Evolutionary conservation across 2,329 filamentous ascomycete genomes (phyloP).

Genomic region (Xylariales sp.): DNA sequence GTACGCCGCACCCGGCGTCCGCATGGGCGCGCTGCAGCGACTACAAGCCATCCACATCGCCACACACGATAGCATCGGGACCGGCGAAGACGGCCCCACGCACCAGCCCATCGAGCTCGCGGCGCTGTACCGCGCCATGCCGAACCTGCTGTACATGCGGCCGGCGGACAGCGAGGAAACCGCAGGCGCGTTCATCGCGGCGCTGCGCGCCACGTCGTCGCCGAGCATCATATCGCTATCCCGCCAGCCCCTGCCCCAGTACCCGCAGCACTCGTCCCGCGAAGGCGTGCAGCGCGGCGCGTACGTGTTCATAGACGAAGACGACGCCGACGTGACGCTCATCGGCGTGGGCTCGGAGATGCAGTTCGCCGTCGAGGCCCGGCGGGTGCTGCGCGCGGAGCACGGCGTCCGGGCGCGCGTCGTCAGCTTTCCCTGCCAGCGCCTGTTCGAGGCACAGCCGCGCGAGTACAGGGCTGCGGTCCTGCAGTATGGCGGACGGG

Average conservation of each 20-base stretch:
- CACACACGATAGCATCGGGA: conserved; percentile 71
- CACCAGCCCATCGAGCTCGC: conserved; percentile 71
- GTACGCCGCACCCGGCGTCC: conserved; percentile 66
- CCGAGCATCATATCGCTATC: conserved; percentile 57
- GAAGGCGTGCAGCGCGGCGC: conserved; percentile 54
- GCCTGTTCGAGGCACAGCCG: conserved; percentile 57
- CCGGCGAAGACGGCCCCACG: conserved; percentile 70
- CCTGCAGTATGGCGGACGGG: conserved; percentile 52
- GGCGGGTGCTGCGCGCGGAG: conserved; percentile 56
- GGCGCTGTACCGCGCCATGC: conserved; percentile 70
- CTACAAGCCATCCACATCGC: conserved; percentile 69
- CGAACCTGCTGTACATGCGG: conserved; percentile 70
- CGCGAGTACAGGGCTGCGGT: conserved; percentile 59
- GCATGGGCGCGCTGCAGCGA: conserved; percentile 68
- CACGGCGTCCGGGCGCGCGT: conserved; percentile 55
- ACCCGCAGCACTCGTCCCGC: conserved; percentile 47
- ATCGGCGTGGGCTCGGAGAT: conserved; percentile 44
- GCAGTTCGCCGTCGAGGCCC: conserved; percentile 51
- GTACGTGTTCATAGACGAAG: conserved; percentile 52
- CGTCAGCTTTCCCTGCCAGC: conserved; percentile 59
- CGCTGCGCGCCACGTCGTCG: conserved; percentile 50
- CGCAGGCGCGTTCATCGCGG: conserved; percentile 64
- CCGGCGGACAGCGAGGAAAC: conserved; percentile 69
- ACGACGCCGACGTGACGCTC: conserved; percentile 53
- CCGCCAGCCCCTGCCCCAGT: conserved; percentile 55